These are phyloP conservation scores for Aplosporella prunicola DNA, from an alignment of 2,329 filamentous ascomycete genomes.

Conservation along the genomic window DNA sequence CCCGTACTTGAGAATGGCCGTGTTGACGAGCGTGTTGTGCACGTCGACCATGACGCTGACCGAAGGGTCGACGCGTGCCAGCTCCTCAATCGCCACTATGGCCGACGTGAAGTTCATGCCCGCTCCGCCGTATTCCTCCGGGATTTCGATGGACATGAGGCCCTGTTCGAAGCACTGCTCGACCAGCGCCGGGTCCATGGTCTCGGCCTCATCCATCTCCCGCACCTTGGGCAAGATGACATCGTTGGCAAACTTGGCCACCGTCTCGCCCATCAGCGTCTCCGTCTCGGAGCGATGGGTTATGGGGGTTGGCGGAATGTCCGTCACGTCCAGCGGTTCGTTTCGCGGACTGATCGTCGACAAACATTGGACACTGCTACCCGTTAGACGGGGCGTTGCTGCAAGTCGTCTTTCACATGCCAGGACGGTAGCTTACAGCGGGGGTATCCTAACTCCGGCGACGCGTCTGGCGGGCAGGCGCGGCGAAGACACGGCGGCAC, in stretches of 20 bases:
- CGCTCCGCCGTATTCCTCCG: slow-evolving; percentile 90
- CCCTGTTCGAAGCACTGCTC: slow-evolving; percentile 96
- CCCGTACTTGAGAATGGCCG: slow-evolving; percentile 77
- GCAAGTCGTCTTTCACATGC: slow-evolving; percentile 6
- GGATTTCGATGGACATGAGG: slow-evolving; percentile 94
- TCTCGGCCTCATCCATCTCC: slow-evolving; percentile 95
- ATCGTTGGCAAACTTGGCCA: slow-evolving; percentile 83
- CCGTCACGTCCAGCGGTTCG: slow-evolving; percentile 51
- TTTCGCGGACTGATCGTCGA: background rate
- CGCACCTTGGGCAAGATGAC: slow-evolving; percentile 83
- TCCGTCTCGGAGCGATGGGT: slow-evolving; percentile 87
- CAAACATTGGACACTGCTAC: no score
- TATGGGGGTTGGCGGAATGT: slow-evolving; percentile 83
- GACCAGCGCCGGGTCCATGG: slow-evolving; percentile 80
- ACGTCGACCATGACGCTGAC: slow-evolving; percentile 95
- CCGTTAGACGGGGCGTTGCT: no score
- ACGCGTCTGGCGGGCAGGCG: slow-evolving; percentile 6
- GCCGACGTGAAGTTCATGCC: slow-evolving; percentile 98
- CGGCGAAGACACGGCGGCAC: slow-evolving; percentile 16
- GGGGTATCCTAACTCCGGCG: slow-evolving; percentile 6
- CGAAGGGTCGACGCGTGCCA: slow-evolving; percentile 86
- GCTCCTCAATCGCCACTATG: slow-evolving; percentile 93
- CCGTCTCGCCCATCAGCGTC: slow-evolving; percentile 76
- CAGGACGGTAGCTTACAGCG: slow-evolving; percentile 8
- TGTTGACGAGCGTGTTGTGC: slow-evolving; percentile 97